Conservation (phyloP, 1,284 basidiomycete species). For the Omphalotus olearius region DNA sequence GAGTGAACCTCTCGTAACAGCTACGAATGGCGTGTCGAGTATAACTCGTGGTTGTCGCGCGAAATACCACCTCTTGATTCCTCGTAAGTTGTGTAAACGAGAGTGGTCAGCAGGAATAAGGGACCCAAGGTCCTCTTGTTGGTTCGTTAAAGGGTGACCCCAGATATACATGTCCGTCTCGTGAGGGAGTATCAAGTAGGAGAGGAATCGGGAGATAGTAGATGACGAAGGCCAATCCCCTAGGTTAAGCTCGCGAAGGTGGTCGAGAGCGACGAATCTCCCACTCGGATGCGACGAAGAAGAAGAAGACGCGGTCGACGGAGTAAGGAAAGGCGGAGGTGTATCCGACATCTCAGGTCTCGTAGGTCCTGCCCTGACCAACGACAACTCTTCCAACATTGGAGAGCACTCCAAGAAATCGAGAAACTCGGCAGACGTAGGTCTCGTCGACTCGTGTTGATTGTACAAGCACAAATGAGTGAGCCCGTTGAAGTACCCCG, state of each 20-base stretch:
- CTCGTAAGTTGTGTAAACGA: constrained; percentile 4
- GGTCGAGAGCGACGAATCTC: constrained; percentile 6
- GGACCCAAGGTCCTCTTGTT: constrained; percentile 1
- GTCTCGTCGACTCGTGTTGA: constrained; percentile 11
- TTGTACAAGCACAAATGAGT: constrained; percentile 17
- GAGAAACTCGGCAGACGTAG: constrained; percentile 14
- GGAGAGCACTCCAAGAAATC: constrained; percentile 16
- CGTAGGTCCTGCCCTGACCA: constrained; percentile 16
- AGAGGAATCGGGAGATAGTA: constrained; percentile 12
- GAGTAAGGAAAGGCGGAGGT: neutral
- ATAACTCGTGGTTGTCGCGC: constrained; percentile 10
- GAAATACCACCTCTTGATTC: constrained; percentile 13
- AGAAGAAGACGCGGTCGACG: too few relatives aligned
- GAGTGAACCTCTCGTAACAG: neutral
- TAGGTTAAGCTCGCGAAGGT: constrained; percentile 14
- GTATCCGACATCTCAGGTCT: neutral
- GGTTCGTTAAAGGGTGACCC: constrained; percentile 10
- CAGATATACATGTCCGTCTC: constrained; percentile 15
- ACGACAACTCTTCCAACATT: constrained; percentile 13
- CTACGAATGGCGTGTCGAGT: constrained; percentile 11
- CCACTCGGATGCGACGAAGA: too few relatives aligned
- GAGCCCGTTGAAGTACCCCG: constrained; percentile 13
- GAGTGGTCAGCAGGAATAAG: constrained; percentile 12
- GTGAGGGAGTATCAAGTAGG: constrained; percentile 11
- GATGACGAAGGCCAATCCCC: constrained; percentile 13